Evolutionary conservation across 768 basidiomycete genomes (phyloP).

Genomic region (Pleurotus ostreatus): DNA sequence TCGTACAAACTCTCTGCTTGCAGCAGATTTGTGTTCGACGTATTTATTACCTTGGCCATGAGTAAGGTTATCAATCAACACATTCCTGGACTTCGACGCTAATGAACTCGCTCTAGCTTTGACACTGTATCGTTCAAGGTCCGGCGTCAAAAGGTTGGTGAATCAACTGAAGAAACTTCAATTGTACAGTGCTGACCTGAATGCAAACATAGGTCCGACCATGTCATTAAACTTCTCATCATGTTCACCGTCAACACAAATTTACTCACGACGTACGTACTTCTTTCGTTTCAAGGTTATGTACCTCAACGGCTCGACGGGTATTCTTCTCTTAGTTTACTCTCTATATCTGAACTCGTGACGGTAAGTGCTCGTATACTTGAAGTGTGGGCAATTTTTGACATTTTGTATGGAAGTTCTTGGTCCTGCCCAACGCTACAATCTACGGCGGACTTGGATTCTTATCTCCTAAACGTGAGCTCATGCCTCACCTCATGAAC

Average conservation of each 20-base stretch:
- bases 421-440: slow-evolving; percentile 6
- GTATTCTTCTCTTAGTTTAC: not conserved
- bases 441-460: slow-evolving; percentile 7
- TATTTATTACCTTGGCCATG: not conserved
- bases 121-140: not conserved
- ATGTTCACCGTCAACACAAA: not conserved
- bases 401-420: not conserved
- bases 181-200: not conserved
- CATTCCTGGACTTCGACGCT: not conserved
- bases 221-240: no score
- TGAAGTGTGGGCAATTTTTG: not conserved
- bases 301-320: not conserved
- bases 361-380: not conserved
- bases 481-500: no score
- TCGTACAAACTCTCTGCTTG: not conserved
- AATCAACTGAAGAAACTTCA: not conserved
- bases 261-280: slow-evolving; percentile 1
- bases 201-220: no score
- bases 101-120: not conserved
- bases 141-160: not conserved
- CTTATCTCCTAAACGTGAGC: slow-evolving; percentile 2
- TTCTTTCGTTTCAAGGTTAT: not conserved
- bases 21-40: not conserved
- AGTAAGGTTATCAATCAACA: not conserved
- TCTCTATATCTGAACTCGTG: not conserved